Evolutionary conservation across 176 grass and related monocot species (phyloP).

Genomic region (Urochloa ruziziensis): DNA sequence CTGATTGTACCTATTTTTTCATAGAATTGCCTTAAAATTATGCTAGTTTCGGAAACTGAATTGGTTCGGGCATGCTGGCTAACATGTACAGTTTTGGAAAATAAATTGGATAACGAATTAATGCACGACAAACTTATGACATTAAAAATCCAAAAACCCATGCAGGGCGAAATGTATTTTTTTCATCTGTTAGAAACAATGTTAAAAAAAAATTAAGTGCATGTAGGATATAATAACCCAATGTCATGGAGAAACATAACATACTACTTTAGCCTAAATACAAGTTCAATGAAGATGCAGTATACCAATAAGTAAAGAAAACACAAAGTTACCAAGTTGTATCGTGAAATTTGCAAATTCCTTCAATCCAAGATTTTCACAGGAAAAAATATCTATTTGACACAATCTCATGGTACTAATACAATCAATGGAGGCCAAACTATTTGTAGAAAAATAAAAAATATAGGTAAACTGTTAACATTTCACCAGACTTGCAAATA

Average conservation of each 20-base stretch:
- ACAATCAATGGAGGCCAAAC: background rate
- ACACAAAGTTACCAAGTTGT: background rate
- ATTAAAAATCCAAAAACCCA: background rate
- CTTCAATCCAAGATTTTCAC: background rate
- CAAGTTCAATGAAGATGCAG: background rate
- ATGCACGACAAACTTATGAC: background rate
- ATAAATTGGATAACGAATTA: background rate
- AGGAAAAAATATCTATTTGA: background rate
- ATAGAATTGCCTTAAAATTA: no score
- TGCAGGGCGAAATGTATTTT: background rate
- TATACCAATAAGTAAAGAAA: background rate
- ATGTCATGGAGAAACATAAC: background rate
- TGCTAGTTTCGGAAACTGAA: background rate
- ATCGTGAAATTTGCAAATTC: background rate
- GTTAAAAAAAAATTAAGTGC: background rate
- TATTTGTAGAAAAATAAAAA: background rate
- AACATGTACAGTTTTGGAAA: background rate
- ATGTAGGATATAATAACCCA: background rate
- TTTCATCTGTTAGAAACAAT: background rate
- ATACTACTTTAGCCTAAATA: background rate
- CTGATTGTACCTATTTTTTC: background rate
- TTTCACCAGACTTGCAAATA: slow-evolving; percentile 34
- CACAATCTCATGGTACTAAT: background rate
- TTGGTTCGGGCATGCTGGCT: background rate
- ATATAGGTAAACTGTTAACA: background rate